Percentiles rank a stretch among this genome's conserved stretches.
phyloP scores from a whole-genome alignment of 2,329 filamentous ascomycete genomes.

The Fusarium sacchari region DNA sequence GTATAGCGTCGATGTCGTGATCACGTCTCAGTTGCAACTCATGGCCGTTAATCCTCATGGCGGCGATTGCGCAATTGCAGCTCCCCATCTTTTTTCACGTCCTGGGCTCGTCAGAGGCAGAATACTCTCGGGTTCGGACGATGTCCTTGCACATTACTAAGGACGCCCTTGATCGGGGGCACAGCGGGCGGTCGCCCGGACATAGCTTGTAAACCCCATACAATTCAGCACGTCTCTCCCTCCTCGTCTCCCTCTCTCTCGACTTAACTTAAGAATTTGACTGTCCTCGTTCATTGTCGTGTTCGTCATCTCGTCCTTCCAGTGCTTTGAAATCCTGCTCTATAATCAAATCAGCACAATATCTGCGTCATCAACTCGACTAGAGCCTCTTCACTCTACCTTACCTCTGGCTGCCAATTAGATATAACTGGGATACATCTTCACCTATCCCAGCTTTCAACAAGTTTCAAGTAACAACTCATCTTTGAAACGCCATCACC shows the following conservation, averaged over 20 bases:
- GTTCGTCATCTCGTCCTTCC: constrained; percentile 34
- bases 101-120: constrained; percentile 37
- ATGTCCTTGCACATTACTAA: constrained; percentile 43
- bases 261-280: constrained; percentile 41
- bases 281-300: constrained; percentile 35
- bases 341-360: constrained; percentile 37
- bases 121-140: constrained; percentile 34
- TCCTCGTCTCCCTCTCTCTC: constrained; percentile 26
- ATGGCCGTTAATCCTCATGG: constrained; percentile 44
- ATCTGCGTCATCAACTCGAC: constrained; percentile 40
- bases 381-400: constrained; percentile 8
- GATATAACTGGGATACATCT: constrained; percentile 36
- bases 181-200: constrained; percentile 44
- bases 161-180: constrained; percentile 32
- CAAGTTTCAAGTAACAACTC: constrained; percentile 34
- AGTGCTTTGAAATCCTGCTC: constrained; percentile 33
- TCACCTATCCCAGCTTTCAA: constrained; percentile 29
- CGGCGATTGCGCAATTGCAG: constrained; percentile 52
- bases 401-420: constrained; percentile 13
- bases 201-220: constrained; percentile 42
- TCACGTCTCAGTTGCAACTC: constrained; percentile 52
- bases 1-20: constrained; percentile 64
- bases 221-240: constrained; percentile 21
- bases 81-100: constrained; percentile 42
- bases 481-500: constrained; percentile 11